A percentile compares a stretch with the other conserved stretches of the same genome.
Evolutionary conservation across 2,329 filamentous ascomycete species (phyloP).

Genomic region (Dactylellina leptospora): DNA sequence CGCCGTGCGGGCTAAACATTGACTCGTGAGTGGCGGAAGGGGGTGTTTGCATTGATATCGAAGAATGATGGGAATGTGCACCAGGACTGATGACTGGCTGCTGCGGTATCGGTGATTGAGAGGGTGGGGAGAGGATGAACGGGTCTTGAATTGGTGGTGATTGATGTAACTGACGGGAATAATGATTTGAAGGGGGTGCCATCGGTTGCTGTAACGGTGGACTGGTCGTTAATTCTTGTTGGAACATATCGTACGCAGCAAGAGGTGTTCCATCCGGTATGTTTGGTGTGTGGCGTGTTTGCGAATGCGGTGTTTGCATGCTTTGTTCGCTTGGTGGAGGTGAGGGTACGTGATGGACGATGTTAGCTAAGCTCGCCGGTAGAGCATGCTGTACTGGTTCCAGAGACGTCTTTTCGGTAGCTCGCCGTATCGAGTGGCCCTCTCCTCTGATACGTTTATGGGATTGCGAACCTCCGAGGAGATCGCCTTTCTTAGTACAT

Average conservation of each 20-base stretch:
- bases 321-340: conserved; percentile 48
- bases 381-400: conserved; percentile 53
- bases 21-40: conserved; percentile 37
- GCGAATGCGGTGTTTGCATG: conserved; percentile 29
- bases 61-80: conserved; percentile 45
- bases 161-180: conserved; percentile 35
- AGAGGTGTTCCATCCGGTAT: conserved; percentile 27
- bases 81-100: conserved; percentile 44
- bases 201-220: conserved; percentile 41
- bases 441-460: conserved; percentile 54
- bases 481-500: conserved; percentile 52
- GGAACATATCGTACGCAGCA: conserved; percentile 34
- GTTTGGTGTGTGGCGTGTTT: conserved; percentile 38
- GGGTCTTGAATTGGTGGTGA: conserved; percentile 48
- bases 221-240: conserved; percentile 29
- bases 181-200: conserved; percentile 39
- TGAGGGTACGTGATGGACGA: conserved; percentile 51
- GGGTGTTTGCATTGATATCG: conserved; percentile 45
- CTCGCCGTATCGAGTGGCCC: conserved; percentile 30
- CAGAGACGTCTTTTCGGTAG: conserved; percentile 41
- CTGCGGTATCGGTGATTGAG: conserved; percentile 44
- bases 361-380: conserved; percentile 55
- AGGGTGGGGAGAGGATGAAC: conserved; percentile 44
- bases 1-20: conserved; percentile 32
- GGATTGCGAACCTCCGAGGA: conserved; percentile 42